Evolutionary conservation across 106 monocot species (phyloP), one percentile per base, ranked within the genome.

Genomic region (Xerophyta viscosa): DNA sequence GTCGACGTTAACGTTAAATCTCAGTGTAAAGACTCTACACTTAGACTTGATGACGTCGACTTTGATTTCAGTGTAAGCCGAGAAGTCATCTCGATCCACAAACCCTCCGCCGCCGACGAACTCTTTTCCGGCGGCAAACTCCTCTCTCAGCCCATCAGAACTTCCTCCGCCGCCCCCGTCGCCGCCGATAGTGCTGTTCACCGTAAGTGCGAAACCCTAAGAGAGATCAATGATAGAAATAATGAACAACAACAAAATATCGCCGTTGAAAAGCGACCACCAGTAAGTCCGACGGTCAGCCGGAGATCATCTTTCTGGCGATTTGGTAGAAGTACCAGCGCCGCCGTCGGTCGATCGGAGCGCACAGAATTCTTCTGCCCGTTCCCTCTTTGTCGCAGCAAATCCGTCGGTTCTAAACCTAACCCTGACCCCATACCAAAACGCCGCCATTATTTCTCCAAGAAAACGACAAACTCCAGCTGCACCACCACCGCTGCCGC

Each of bases 101-200:
- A 55, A 0, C 19, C 54, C 20, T 55, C 54, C 20, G 12, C 20
- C 8, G 54, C 54, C 21, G 54, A 55, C 21, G 54, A 55, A 12
- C 31, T 55, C 31, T 55, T 55, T 37, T 37, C 37, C 33, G 20
- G 37, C 36, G 54, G 54, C 54, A 55, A 20, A 29, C 27, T 55
- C 54, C 54, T 55, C 36, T 23, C 54, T 0, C 54, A 36, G 9
- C 54, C 54, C 7, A 33, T 55, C 33, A 55, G 37, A 22, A 55
- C 12, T 13, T 14, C 19, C 0, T 22, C 17, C 54, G 21, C 7
- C 33, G 29, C 33, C 23, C 23, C 53, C 15, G 8, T 19, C 9
- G 12, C 20, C 21, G 5, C 10, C 11, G 5, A 20, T 8, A 12
- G 15, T 20, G 18, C 48, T n/a, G 33, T 6, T 33, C 33, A 33